A percentile compares a stretch with the other conserved stretches of the same genome.
phyloP scores from a whole-genome alignment of 495 filamentous ascomycete genomes.

The Daldinia loculata region DNA sequence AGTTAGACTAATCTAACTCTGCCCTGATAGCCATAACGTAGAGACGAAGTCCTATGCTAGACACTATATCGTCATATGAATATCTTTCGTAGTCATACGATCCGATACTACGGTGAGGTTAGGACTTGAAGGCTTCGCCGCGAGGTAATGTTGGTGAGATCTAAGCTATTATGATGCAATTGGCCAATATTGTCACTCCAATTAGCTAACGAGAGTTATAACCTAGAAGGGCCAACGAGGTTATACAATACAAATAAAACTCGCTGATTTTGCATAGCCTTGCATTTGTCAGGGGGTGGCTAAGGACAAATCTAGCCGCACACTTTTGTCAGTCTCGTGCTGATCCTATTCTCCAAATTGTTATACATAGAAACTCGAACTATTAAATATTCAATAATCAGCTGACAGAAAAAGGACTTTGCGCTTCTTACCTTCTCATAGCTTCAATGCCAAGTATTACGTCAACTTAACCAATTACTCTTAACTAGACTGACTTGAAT shows the following conservation, averaged over 20 bases:
- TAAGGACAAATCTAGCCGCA: background rate
- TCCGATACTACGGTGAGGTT: slow-evolving; percentile 8
- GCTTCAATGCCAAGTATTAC: background rate
- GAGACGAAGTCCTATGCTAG: slow-evolving; percentile 6
- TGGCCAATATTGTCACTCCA: background rate
- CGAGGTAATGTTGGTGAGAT: slow-evolving; percentile 20
- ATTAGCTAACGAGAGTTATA: background rate
- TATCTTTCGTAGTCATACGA: slow-evolving; percentile 6
- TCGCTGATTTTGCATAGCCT: background rate
- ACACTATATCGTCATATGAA: slow-evolving; percentile 3
- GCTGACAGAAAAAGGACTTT: background rate
- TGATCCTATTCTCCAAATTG: background rate
- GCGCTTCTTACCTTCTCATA: background rate
- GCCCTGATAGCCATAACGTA: background rate
- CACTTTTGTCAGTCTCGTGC: background rate
- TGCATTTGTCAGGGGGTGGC: background rate
- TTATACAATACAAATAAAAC: slow-evolving; percentile 1
- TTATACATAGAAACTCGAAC: background rate
- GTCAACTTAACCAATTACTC: background rate
- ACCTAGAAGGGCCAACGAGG: background rate
- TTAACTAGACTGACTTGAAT: background rate
- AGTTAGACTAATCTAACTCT: background rate
- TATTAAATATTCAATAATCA: background rate
- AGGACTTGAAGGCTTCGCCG: slow-evolving; percentile 29
- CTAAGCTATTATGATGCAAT: slow-evolving; percentile 16